Percentiles rank a stretch among this genome's conserved stretches.
phyloP scores from a whole-genome alignment of 2,329 filamentous ascomycete genomes.

The Neophaeococcomyces aloes region DNA sequence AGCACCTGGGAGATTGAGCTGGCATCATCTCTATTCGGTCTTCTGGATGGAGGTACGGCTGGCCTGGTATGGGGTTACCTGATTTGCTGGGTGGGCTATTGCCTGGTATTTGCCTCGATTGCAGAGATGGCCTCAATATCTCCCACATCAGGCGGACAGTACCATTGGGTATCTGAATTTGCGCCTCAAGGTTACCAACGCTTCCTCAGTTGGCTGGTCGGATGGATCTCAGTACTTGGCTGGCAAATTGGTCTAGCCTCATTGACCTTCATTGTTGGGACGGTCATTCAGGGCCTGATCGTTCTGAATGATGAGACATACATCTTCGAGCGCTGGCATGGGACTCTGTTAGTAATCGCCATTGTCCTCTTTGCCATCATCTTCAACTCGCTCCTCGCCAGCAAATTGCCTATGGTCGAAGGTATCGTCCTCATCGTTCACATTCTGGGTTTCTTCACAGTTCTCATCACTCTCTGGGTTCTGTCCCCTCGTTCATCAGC shows the following conservation, averaged over 20 bases:
- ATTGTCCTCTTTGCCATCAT: slow-evolving; percentile 28
- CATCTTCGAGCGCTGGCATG: slow-evolving; percentile 32
- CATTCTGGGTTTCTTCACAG: slow-evolving; percentile 30
- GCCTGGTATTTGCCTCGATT: slow-evolving; percentile 34
- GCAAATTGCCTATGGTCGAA: slow-evolving; percentile 30
- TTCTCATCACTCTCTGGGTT: slow-evolving; percentile 34
- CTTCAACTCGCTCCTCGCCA: slow-evolving; percentile 31
- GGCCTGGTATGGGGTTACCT: slow-evolving; percentile 46
- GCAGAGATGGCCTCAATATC: slow-evolving; percentile 42
- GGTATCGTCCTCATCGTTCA: slow-evolving; percentile 31
- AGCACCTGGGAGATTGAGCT: too few species aligned
- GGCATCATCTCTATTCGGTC: neutral
- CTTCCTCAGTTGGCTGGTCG: slow-evolving; percentile 23
- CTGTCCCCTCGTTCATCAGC: slow-evolving; percentile 28
- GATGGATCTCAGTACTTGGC: slow-evolving; percentile 22
- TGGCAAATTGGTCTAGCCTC: slow-evolving; percentile 16
- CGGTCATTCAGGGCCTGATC: slow-evolving; percentile 35
- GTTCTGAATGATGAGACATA: slow-evolving; percentile 32
- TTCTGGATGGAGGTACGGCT: slow-evolving; percentile 14
- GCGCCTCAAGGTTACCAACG: slow-evolving; percentile 23
- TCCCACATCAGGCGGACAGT: slow-evolving; percentile 28
- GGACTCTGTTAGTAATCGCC: slow-evolving; percentile 32
- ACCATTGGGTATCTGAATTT: slow-evolving; percentile 23
- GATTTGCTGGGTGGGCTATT: slow-evolving; percentile 38
- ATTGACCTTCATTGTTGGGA: slow-evolving; percentile 30